Conservation (phyloP, 306 rosid species). For the Corylus heterophylla region DNA sequence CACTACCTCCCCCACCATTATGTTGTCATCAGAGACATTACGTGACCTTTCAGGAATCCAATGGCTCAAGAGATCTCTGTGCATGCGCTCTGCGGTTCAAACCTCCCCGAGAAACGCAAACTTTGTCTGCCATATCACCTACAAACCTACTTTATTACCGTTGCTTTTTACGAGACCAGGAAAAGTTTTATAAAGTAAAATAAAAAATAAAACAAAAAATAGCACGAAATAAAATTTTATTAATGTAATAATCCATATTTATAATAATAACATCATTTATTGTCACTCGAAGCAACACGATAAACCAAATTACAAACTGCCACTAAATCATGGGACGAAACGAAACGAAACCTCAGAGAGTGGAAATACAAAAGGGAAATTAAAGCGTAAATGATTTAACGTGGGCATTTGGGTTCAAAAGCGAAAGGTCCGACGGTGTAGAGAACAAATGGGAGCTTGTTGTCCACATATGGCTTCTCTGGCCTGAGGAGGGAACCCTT, state of each 20-base stretch:
- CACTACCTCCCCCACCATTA: not conserved
- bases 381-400: no score
- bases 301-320: not conserved
- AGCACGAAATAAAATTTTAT: not conserved
- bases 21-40: not conserved
- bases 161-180: not conserved
- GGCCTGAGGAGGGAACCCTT: slow-evolving; percentile 55
- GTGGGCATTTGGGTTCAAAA: slow-evolving; percentile 64
- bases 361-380: no score
- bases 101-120: not conserved
- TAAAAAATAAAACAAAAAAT: not conserved
- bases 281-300: not conserved
- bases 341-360: no score
- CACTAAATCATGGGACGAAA: not conserved
- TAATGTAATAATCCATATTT: not conserved
- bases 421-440: slow-evolving; percentile 80
- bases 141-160: not conserved
- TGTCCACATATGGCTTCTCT: slow-evolving; percentile 35
- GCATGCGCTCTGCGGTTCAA: not conserved
- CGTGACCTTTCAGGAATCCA: slow-evolving; percentile 5
- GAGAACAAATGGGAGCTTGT: slow-evolving; percentile 52
- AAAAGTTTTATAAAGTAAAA: no score
- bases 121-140: not conserved
- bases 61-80: not conserved
- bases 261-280: not conserved